Evolutionary conservation across 2,329 filamentous ascomycete species (phyloP).

Genomic region (Hortaea werneckii): DNA sequence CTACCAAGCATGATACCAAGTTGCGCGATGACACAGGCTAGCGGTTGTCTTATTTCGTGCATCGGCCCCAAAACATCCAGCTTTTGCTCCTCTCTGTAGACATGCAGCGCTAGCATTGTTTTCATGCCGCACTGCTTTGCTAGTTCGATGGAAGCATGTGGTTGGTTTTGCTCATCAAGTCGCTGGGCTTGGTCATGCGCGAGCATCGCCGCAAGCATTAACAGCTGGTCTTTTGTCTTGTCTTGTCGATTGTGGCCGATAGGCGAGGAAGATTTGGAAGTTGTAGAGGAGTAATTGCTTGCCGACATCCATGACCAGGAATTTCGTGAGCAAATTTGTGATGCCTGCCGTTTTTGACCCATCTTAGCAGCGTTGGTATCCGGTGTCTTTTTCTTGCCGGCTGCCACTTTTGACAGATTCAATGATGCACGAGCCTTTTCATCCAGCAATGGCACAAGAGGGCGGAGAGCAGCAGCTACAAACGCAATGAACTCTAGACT

Average conservation of each 20-base stretch:
- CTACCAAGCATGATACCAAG: conserved; percentile 75
- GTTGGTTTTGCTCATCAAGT: not conserved
- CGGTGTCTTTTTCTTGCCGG: conserved; percentile 2
- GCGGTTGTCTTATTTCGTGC: conserved; percentile 3
- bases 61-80: conserved; percentile 42
- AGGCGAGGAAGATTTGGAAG: not conserved
- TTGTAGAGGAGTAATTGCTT: not conserved
- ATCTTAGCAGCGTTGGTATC: not conserved
- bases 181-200: conserved; percentile 5
- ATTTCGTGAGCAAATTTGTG: not conserved
- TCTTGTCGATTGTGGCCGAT: conserved; percentile 6
- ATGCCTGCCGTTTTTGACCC: not conserved
- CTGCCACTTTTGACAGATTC: conserved; percentile 16
- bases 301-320: conserved; percentile 16
- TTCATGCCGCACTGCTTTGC: conserved; percentile 9
- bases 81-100: conserved; percentile 84
- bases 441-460: conserved; percentile 23
- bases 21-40: conserved; percentile 71
- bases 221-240: conserved; percentile 15
- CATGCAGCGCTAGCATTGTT: conserved; percentile 59
- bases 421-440: conserved; percentile 17
- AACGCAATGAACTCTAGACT: conserved; percentile 29
- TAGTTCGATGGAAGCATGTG: not conserved
- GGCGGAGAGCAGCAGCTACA: conserved; percentile 29
- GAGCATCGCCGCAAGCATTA: conserved; percentile 15